Base-by-base conservation (phyloP, 78 protist genomes). In the Dictyostelium firmibasis region DNA sequence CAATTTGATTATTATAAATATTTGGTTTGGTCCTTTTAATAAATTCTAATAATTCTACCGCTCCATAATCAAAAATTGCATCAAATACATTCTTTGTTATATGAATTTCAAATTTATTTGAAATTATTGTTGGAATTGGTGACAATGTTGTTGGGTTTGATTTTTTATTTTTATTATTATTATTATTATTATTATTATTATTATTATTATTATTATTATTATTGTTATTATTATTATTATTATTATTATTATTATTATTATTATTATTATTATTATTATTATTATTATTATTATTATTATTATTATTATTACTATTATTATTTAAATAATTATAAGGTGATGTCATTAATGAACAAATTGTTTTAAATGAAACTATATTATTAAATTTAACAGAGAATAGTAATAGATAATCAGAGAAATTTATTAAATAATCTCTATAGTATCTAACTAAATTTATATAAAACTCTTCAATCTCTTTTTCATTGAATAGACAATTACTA, bases 261-360 rank as follows among this genome's bases (percentile, higher is more conserved):
- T 47, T 47, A 47, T 11, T 47, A 47, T 47, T 47, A 47, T 47
- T 60, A 23, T 60, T 60, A 23, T 60, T 60, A 23, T 16, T 60
- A 23, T 4, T 60, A 60, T 60, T 23, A 60, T 60, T 60, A 60
- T 20, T 23, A 23, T 60, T 60, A 60, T 60, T 60, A 60, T 23
- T 60, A 23, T 23, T 60, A 60, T 23, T 23, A 23, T 23, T 60
- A 60, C 1, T 0, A n/a, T n/a, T n/a, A n/a, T n/a, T n/a, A n/a
- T n/a, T n/a, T n/a, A n/a, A n/a, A n/a, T n/a, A n/a, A 67, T 27
- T 27, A 27, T 67, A 67, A 10, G 25, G 76, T 67, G 76, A 25
- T 67, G 76, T 67, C 76, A 67, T 67, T 67, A 67, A 29, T 27
- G 76, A 67, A 29, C 76, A 67, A n/a, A 67, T n/a, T 67, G 29